Conservation (phyloP, 805 yeast genomes). For the Saturnispora besseyi region DNA sequence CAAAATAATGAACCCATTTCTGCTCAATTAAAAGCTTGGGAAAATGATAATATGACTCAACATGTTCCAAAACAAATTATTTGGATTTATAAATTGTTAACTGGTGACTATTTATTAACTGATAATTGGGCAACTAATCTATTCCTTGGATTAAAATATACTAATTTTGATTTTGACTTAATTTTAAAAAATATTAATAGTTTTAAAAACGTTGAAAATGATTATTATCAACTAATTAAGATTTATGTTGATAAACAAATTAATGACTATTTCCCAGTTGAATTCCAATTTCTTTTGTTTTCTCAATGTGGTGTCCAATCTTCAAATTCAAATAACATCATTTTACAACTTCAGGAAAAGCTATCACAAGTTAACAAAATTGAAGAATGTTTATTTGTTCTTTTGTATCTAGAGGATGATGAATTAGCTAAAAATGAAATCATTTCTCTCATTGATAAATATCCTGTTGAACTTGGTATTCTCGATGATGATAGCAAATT, state of each 20-base stretch:
- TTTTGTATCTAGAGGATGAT: conserved; percentile 48
- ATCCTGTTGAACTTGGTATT: conserved; percentile 26
- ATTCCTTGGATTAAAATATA: conserved; percentile 57
- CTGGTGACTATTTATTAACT: conserved; percentile 34
- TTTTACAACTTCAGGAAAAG: conserved; percentile 38
- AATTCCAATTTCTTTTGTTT: neutral
- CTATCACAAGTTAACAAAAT: conserved; percentile 39
- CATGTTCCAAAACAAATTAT: conserved; percentile 46
- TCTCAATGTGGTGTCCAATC: conserved; percentile 9
- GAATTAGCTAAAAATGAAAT: conserved; percentile 34
- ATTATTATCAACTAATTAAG: neutral
- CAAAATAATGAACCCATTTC: conserved; percentile 59
- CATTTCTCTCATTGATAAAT: conserved; percentile 27
- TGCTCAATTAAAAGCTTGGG: conserved; percentile 63
- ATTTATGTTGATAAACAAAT: neutral
- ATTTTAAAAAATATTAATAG: conserved; percentile 23
- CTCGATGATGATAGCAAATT: conserved; percentile 25
- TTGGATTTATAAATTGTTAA: conserved; percentile 55
- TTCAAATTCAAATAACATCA: conserved; percentile 15
- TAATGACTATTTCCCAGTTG: neutral
- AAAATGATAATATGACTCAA: conserved; percentile 29
- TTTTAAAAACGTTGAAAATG: conserved; percentile 7
- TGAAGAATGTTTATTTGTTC: conserved; percentile 55
- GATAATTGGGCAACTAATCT: conserved; percentile 28
- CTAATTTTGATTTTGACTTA: conserved; percentile 28